phyloP scores from a whole-genome alignment of 2,329 filamentous ascomycete species.

The Huntiella abstrusa region DNA sequence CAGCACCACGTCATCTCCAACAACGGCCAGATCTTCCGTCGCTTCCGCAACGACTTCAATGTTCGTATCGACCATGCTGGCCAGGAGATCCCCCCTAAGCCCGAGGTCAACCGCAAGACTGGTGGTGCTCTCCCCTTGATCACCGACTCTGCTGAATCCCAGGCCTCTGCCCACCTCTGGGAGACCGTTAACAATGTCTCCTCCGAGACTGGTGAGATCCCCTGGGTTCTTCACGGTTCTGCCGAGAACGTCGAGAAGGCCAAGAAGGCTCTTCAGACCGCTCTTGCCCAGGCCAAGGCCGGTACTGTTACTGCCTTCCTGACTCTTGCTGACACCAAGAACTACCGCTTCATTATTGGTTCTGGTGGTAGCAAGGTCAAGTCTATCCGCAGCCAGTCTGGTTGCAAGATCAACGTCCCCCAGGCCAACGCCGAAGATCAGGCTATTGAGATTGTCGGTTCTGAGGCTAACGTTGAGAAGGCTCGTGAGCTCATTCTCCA shows the following conservation, averaged over 20 bases:
- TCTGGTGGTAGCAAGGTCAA: constrained; percentile 83
- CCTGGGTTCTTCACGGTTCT: constrained; percentile 73
- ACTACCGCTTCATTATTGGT: constrained; percentile 81
- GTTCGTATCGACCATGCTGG: constrained; percentile 87
- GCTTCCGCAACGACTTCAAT: constrained; percentile 64
- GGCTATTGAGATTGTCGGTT: constrained; percentile 78
- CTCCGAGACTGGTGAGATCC: constrained; percentile 52
- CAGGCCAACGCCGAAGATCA: constrained; percentile 56
- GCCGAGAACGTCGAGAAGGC: constrained; percentile 68
- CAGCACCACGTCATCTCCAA: constrained; percentile 74
- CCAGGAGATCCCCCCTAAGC: constrained; percentile 54
- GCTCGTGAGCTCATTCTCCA: constrained; percentile 79
- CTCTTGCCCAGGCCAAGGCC: constrained; percentile 52
- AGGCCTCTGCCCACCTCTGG: constrained; percentile 61
- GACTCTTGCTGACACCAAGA: constrained; percentile 70
- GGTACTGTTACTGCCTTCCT: constrained; percentile 67
- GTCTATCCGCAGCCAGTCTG: constrained; percentile 75
- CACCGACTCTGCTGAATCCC: constrained; percentile 57
- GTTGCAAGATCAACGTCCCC: constrained; percentile 86
- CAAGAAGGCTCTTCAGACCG: constrained; percentile 51
- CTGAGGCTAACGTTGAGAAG: constrained; percentile 60
- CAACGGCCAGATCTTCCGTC: constrained; percentile 85
- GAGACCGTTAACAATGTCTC: constrained; percentile 49
- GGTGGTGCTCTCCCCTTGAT: constrained; percentile 65
- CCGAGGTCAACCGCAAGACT: constrained; percentile 36